Conservation (phyloP, 1,139 yeast genomes). For the Eremothecium cymbalariae region DNA sequence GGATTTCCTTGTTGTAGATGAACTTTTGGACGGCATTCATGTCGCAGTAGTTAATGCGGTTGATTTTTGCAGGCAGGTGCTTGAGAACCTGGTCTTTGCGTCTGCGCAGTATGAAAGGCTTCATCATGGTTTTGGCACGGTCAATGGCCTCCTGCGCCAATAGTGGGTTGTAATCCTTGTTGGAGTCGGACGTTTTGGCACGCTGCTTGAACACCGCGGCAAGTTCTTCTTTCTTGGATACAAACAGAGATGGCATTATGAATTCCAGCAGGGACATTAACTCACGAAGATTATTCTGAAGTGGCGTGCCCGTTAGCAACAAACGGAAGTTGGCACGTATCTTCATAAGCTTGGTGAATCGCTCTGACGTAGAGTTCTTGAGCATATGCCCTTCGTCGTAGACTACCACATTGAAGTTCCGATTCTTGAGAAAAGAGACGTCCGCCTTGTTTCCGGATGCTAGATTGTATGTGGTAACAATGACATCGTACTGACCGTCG, state of each 20-base stretch:
- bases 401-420: conserved; percentile 76
- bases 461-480: conserved; percentile 87
- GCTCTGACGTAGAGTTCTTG: conserved; percentile 79
- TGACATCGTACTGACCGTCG: conserved; percentile 67
- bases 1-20: conserved; percentile 55
- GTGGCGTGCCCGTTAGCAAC: conserved; percentile 90
- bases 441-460: conserved; percentile 86
- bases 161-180: conserved; percentile 60
- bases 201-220: conserved; percentile 77
- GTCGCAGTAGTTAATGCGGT: conserved; percentile 55
- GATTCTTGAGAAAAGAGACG: conserved; percentile 63
- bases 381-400: conserved; percentile 97
- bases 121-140: conserved; percentile 96
- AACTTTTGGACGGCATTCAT: conserved; percentile 48
- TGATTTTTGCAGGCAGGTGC: conserved; percentile 74
- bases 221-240: conserved; percentile 73
- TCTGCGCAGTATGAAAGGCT: conserved; percentile 90
- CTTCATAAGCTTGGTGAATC: conserved; percentile 80
- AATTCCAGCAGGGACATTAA: conserved; percentile 83
- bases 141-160: conserved; percentile 84
- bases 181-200: conserved; percentile 53
- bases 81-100: conserved; percentile 85
- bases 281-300: conserved; percentile 86
- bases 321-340: conserved; percentile 73
- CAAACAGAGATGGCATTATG: conserved; percentile 77